phyloP scores from a whole-genome alignment of 2,329 filamentous ascomycete genomes.

The Ophiostoma sp. region DNA sequence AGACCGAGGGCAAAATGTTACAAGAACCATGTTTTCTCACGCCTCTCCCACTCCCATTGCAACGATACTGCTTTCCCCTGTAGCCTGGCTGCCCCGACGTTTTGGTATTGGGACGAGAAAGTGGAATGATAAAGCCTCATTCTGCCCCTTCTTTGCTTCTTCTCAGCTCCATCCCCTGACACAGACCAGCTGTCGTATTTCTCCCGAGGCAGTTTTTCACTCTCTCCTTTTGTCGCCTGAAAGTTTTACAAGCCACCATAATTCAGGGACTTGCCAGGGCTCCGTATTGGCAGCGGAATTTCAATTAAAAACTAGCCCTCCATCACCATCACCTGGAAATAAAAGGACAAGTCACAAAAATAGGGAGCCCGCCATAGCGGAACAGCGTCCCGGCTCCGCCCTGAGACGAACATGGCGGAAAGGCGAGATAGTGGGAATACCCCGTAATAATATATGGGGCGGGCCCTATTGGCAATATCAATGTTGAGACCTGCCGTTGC shows the following conservation, averaged over 20 bases:
- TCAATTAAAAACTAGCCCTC: not conserved
- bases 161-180: not conserved
- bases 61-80: not conserved
- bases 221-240: not conserved
- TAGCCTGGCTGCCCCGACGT: not conserved
- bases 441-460: not conserved
- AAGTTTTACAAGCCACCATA: not conserved
- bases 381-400: constrained; percentile 15
- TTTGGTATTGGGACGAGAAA: constrained; percentile 9
- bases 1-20: not conserved
- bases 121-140: not conserved
- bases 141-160: not conserved
- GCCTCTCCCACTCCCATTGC: not conserved
- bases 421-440: not conserved
- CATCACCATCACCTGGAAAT: not conserved
- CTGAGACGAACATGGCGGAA: not conserved
- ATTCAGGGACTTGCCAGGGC: not conserved
- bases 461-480: not conserved
- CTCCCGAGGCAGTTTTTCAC: not conserved
- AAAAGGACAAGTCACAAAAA: not conserved
- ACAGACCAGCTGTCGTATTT: not conserved
- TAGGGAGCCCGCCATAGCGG: constrained; percentile 1
- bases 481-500: not conserved
- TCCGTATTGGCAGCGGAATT: not conserved
- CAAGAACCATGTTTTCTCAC: not conserved